These are phyloP conservation scores for Penicillium maclennaniae DNA, from an alignment of 495 filamentous ascomycete genomes.

Conservation along the genomic window DNA sequence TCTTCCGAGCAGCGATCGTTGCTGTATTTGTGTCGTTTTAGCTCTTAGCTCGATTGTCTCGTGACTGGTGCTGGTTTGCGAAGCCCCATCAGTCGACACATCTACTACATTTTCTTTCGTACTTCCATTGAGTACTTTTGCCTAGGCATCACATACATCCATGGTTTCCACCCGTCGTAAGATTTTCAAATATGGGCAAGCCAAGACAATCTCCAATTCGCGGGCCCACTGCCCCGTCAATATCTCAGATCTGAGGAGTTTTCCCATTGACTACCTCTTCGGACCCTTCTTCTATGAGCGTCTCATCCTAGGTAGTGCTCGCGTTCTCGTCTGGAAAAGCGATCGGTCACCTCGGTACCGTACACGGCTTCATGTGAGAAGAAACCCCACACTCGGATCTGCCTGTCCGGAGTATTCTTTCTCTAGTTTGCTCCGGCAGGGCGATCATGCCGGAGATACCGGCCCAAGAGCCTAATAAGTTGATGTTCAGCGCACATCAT, in stretches of 20 bases:
- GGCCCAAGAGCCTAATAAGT: constrained; percentile 3
- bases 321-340: constrained; percentile 1
- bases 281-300: no score
- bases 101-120: background rate
- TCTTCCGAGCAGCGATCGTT: constrained; percentile 1
- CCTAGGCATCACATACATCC: background rate
- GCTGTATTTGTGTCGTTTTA: no score
- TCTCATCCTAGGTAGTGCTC: constrained; percentile 2
- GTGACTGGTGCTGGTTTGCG: background rate
- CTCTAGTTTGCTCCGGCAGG: background rate
- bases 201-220: background rate
- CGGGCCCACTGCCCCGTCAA: background rate
- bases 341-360: background rate
- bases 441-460: background rate
- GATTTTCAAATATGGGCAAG: background rate
- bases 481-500: constrained; percentile 18
- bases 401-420: background rate
- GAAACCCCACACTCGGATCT: background rate
- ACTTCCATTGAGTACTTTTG: background rate
- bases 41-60: background rate
- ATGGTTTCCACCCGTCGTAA: background rate
- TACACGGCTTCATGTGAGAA: background rate
- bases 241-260: background rate
- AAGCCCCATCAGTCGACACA: no score
- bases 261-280: no score